Conservation (phyloP, 1,284 basidiomycete species). For the Mycosarcoma maydis region DNA sequence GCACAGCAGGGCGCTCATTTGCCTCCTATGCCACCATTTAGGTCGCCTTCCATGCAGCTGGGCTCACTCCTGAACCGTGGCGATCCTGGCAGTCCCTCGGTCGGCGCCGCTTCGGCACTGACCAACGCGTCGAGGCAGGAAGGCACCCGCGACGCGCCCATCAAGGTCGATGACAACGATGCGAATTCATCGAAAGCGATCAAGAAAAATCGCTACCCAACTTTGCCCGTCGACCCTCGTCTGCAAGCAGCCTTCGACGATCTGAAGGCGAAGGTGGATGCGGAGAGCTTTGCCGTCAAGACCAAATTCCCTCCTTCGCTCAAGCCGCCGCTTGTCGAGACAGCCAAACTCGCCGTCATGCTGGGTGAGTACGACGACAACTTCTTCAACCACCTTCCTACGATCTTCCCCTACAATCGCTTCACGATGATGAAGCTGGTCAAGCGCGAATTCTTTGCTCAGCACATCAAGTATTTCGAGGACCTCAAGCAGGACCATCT, state of each 20-base stretch:
- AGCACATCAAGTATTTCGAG: slow-evolving; percentile 57
- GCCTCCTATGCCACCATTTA: slow-evolving; percentile 23
- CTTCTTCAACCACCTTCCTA: slow-evolving; percentile 87
- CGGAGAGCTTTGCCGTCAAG: slow-evolving; percentile 70
- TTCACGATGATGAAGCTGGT: slow-evolving; percentile 71
- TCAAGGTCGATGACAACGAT: slow-evolving; percentile 70
- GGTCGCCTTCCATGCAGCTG: slow-evolving; percentile 40
- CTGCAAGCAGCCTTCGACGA: slow-evolving; percentile 75
- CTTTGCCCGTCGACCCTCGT: slow-evolving; percentile 72
- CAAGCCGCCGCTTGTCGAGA: slow-evolving; percentile 77
- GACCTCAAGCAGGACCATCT: slow-evolving; percentile 60
- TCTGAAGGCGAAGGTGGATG: slow-evolving; percentile 73
- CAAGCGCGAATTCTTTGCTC: slow-evolving; percentile 62
- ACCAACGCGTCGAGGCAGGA: slow-evolving; percentile 62
- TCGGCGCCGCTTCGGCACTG: slow-evolving; percentile 23
- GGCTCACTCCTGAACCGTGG: slow-evolving; percentile 43
- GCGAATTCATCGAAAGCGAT: slow-evolving; percentile 69
- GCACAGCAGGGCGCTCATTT: slow-evolving; percentile 31
- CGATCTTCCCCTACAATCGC: slow-evolving; percentile 89
- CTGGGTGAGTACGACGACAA: slow-evolving; percentile 88
- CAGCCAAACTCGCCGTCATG: slow-evolving; percentile 81
- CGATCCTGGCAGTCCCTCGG: slow-evolving; percentile 23
- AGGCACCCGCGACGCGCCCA: slow-evolving; percentile 73
- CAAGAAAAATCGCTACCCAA: slow-evolving; percentile 56
- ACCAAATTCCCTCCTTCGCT: slow-evolving; percentile 86